Evolutionary conservation across 140 eudicot genomes (phyloP).

Genomic region (Cichorium intybus): DNA sequence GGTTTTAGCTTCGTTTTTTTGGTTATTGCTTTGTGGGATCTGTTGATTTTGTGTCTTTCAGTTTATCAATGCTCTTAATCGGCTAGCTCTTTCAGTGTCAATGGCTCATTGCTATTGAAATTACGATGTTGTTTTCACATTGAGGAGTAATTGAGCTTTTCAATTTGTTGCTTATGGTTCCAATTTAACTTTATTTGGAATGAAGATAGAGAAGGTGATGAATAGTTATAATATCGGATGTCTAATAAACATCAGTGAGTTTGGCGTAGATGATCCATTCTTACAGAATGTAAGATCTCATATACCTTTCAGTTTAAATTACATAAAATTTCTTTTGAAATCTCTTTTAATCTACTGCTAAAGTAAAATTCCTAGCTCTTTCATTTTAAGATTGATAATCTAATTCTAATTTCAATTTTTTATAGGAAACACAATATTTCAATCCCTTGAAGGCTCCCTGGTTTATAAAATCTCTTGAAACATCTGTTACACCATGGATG

Average conservation of each 20-base stretch:
- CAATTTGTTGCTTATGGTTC: not conserved
- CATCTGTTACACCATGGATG: too few species aligned
- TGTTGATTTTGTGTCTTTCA: too few species aligned
- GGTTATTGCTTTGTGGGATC: not conserved
- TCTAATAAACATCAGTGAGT: slow-evolving; percentile 54
- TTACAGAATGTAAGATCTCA: slow-evolving; percentile 43
- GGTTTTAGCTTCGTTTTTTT: not conserved
- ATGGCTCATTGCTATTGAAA: not conserved
- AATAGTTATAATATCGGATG: slow-evolving; percentile 40
- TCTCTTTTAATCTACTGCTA: not conserved
- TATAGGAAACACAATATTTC: slow-evolving; percentile 57
- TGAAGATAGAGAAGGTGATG: slow-evolving; percentile 54
- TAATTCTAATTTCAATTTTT: slow-evolving; percentile 7
- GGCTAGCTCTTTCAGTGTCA: too few species aligned
- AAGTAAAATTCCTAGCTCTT: not conserved
- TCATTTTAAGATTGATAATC: not conserved
- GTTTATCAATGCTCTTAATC: not conserved
- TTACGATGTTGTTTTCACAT: not conserved
- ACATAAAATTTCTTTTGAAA: not conserved
- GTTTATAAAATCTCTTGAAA: slow-evolving; percentile 37
- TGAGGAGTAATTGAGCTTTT: slow-evolving; percentile 6
- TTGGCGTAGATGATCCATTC: slow-evolving; percentile 67
- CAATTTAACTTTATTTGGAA: slow-evolving; percentile 11
- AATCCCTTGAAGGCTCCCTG: slow-evolving; percentile 44
- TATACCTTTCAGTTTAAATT: not conserved